Evolutionary conservation across 768 basidiomycete species (phyloP), one percentile per base, ranked within the genome.

Genomic region (Suillus ampliporus): DNA sequence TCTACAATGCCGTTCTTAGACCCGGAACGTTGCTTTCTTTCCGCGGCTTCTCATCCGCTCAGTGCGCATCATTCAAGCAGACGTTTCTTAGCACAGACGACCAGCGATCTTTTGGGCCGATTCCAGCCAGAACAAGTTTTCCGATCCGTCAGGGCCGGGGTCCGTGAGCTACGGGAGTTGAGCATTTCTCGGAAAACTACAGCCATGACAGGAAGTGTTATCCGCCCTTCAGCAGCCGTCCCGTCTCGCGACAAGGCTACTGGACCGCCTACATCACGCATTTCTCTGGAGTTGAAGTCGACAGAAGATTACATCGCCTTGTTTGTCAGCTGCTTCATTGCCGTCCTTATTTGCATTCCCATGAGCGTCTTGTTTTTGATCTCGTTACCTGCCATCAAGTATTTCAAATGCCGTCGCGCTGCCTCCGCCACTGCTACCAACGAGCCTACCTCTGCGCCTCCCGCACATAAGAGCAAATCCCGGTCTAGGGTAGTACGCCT

Each of bases 11-110:
- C 2, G 19, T 51, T n/a, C 50, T 51, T 13, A 51, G 28, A 31
- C 11, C 15, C 34, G 50, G 31, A 35, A 51, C 19, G 28, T 31
- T n/a, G 3, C 31, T 51, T 34, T 34, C 50, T 51, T 51, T 51
- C n/a, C 50, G 50, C 50, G 50, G 50, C 11, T 51, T 51, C 50
- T 31, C 50, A 6, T 51, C 50, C 10, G 28, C 28, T 51, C 50
- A 51, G 28, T 51, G 50, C 28, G 28, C 50, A n/a, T 51, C 3
- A 6, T 51, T 51, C 50, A 51, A 51, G 50, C 4, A 34, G 10
- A 51, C 28, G 6, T 34, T 51, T 31, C 11, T 34, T n/a, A 13
- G 10, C 50, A 31, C 31, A 11, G 31, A 51, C 28, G 6, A 51
- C 31, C 50, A 51, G 5, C 50, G 6, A 51, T n/a, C 6, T 51